phyloP scores from a whole-genome alignment of 2,329 filamentous ascomycete genomes.

The Cadophora luteo-olivacea region DNA sequence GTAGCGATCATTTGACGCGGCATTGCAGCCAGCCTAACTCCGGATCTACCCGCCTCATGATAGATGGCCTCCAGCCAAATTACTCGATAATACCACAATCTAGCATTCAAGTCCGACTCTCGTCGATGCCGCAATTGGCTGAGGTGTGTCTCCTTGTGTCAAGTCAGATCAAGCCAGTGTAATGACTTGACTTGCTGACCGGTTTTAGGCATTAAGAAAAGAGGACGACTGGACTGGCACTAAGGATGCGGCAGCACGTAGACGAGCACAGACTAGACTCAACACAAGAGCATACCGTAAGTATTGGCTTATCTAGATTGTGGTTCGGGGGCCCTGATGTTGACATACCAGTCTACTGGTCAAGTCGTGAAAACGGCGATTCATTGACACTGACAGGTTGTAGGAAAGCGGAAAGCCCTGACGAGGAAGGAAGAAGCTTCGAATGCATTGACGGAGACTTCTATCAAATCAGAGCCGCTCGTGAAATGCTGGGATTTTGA shows the following conservation, averaged over 20 bases:
- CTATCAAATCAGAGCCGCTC: conserved; percentile 42
- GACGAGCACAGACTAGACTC: conserved; percentile 52
- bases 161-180: conserved; percentile 22
- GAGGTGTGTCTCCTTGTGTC: conserved; percentile 43
- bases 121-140: conserved; percentile 48
- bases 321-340: no score
- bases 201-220: conserved; percentile 45
- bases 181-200: conserved; percentile 40
- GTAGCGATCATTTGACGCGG: no score
- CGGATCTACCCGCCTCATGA: conserved; percentile 1
- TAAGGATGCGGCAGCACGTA: conserved; percentile 50
- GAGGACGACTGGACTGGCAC: conserved; percentile 56
- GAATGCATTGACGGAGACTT: conserved; percentile 32
- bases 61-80: conserved; percentile 33
- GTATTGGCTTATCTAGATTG: conserved; percentile 25
- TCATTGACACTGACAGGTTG: conserved; percentile 33
- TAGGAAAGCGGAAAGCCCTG: conserved; percentile 46
- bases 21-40: no score
- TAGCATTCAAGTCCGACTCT: conserved; percentile 39
- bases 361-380: no score
- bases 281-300: conserved; percentile 54
- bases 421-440: conserved; percentile 33
- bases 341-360: no score
- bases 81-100: conserved; percentile 30
- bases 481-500: conserved; percentile 47